These are phyloP conservation scores for Ramaria sp. DNA, from an alignment of 768 basidiomycete genomes.

Conservation along the genomic window DNA sequence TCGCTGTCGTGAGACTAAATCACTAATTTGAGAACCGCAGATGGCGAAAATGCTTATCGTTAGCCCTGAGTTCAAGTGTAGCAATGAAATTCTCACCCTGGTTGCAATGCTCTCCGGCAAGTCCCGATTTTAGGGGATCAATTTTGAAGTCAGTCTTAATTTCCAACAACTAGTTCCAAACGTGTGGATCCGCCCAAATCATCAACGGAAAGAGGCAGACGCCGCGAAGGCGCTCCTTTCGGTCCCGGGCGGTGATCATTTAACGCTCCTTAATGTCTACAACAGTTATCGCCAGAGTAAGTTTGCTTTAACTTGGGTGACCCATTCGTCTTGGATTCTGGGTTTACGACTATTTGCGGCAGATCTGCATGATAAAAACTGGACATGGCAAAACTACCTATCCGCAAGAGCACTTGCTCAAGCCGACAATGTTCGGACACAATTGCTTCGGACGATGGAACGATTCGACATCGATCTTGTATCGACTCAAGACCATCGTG, in stretches of 20 bases:
- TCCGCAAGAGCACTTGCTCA: conserved; percentile 74
- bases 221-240: conserved; percentile 80
- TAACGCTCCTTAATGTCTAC: conserved; percentile 91
- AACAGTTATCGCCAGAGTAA: conserved; percentile 81
- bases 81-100: conserved; percentile 90
- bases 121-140: conserved; percentile 13
- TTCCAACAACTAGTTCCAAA: conserved; percentile 57
- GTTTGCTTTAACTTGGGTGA: conserved; percentile 15
- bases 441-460: conserved; percentile 88
- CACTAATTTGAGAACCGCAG: conserved; percentile 23
- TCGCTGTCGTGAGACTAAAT: neutral
- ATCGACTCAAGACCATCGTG: conserved; percentile 55
- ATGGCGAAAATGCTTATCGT: conserved; percentile 89
- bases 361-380: conserved; percentile 74
- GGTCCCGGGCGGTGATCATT: conserved; percentile 93
- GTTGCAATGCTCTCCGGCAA: conserved; percentile 92
- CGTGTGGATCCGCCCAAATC: conserved; percentile 87
- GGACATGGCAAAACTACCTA: conserved; percentile 88
- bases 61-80: conserved; percentile 92
- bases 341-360: conserved; percentile 1
- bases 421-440: conserved; percentile 88
- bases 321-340: neutral
- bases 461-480: conserved; percentile 72
- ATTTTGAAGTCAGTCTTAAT: neutral
- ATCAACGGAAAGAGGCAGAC: conserved; percentile 83